These are phyloP conservation scores for Mollisia scopiformis DNA, from an alignment of 2,329 filamentous ascomycete species.

Conservation along the genomic window DNA sequence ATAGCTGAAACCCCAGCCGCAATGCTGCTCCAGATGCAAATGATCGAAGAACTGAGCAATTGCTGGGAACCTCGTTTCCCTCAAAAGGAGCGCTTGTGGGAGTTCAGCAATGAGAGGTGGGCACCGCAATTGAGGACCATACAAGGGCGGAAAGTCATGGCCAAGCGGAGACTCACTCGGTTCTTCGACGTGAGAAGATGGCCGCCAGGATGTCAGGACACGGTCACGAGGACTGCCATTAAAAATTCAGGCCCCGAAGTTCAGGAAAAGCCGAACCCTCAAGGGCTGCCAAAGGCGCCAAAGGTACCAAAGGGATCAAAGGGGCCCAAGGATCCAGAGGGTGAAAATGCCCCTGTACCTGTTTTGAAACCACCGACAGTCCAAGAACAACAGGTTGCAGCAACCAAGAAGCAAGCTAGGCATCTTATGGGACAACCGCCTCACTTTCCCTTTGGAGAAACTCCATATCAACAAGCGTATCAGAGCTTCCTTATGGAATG, in stretches of 20 bases:
- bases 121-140: neutral
- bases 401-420: constrained; percentile 12
- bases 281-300: too few relatives aligned
- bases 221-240: constrained; percentile 17
- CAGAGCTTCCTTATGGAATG: constrained; percentile 28
- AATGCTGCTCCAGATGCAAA: constrained; percentile 24
- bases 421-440: constrained; percentile 23
- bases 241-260: constrained; percentile 17
- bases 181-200: constrained; percentile 30
- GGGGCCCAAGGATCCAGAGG: too few relatives aligned
- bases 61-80: constrained; percentile 33
- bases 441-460: constrained; percentile 35
- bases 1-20: neutral
- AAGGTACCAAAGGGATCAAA: too few relatives aligned
- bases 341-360: neutral
- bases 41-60: constrained; percentile 33
- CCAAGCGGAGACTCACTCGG: constrained; percentile 9
- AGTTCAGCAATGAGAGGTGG: constrained; percentile 25
- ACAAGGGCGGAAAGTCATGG: neutral
- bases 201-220: constrained; percentile 25
- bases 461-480: constrained; percentile 30
- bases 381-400: neutral
- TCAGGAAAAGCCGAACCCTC: neutral
- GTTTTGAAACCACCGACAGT: too few relatives aligned
- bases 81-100: constrained; percentile 32